phyloP scores from a whole-genome alignment of 2,329 filamentous ascomycete species.

The Aspergillus japonicus region DNA sequence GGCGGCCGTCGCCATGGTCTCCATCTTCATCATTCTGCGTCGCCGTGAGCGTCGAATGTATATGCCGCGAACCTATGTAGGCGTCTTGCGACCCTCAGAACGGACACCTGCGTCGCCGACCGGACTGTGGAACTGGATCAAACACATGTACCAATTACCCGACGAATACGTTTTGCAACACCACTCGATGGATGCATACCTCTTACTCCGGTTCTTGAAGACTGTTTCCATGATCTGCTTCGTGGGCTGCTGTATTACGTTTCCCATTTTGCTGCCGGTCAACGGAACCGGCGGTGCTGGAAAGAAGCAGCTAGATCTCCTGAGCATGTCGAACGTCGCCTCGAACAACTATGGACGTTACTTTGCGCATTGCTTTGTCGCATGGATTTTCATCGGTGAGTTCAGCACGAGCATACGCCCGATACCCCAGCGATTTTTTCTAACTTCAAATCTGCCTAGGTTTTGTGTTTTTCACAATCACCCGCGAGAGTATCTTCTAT shows the following conservation, averaged over 20 bases:
- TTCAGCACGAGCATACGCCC: not conserved
- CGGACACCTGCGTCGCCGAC: constrained; percentile 60
- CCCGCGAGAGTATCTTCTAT: constrained; percentile 85
- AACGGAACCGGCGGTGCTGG: constrained; percentile 76
- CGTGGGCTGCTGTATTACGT: constrained; percentile 78
- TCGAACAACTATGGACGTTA: constrained; percentile 59
- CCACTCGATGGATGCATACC: constrained; percentile 87
- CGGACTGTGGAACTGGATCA: constrained; percentile 67
- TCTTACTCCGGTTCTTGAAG: constrained; percentile 85
- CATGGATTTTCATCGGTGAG: constrained; percentile 74
- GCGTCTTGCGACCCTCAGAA: constrained; percentile 52
- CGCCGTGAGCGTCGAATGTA: constrained; percentile 51
- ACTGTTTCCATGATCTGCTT: constrained; percentile 76
- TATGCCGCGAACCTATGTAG: constrained; percentile 56
- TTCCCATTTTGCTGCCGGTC: constrained; percentile 84
- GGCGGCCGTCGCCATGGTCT: constrained; percentile 45
- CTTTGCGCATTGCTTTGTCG: constrained; percentile 77
- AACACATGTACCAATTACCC: constrained; percentile 62
- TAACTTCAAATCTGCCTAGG: constrained; percentile 32
- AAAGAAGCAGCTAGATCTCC: constrained; percentile 67
- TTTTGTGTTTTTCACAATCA: constrained; percentile 85
- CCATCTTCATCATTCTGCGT: constrained; percentile 54
- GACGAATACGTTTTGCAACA: constrained; percentile 85
- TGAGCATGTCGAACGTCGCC: constrained; percentile 75
- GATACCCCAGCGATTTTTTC: not conserved